Percentiles rank a stretch among this genome's conserved stretches.
phyloP scores from a whole-genome alignment of 106 monocot genomes.

The Hemerocallis citrina region DNA sequence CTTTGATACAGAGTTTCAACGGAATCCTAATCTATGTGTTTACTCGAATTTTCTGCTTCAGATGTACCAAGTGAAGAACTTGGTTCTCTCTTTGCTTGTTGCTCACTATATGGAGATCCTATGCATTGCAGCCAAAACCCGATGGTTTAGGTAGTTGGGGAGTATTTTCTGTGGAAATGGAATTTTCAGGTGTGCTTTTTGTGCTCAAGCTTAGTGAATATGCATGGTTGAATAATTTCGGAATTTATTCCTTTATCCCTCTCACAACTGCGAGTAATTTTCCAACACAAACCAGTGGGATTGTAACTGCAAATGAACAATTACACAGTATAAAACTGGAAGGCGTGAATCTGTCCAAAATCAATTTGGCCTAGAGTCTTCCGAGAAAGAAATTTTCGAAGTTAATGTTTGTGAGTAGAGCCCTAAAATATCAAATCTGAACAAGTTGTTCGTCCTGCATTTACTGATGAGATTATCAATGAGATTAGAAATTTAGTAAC shows the following conservation, averaged over 20 bases:
- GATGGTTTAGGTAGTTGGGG: conserved; percentile 61
- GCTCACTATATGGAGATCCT: conserved; percentile 13
- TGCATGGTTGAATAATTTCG: conserved; percentile 73
- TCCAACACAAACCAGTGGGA: conserved; percentile 12
- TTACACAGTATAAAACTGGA: background rate
- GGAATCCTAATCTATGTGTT: background rate
- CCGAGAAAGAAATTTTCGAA: background rate
- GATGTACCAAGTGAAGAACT: background rate
- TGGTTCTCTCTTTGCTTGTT: conserved; percentile 10
- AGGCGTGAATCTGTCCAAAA: background rate
- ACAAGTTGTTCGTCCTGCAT: conserved; percentile 16
- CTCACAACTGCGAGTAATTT: conserved; percentile 33
- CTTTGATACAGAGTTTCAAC: background rate
- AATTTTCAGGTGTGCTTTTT: conserved; percentile 61
- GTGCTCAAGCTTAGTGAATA: conserved; percentile 85
- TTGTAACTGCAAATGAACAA: conserved; percentile 11
- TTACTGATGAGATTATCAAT: conserved; percentile 62
- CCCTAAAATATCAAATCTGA: conserved; percentile 6
- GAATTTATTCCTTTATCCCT: conserved; percentile 81
- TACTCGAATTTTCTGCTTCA: background rate
- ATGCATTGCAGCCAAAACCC: conserved; percentile 55
- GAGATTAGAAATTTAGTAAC: conserved; percentile 80
- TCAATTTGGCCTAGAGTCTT: background rate
- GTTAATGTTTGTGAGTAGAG: background rate
- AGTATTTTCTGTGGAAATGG: conserved; percentile 40